phyloP scores from a whole-genome alignment of 441 rosid genomes.

The Flueggea neowawraea region DNA sequence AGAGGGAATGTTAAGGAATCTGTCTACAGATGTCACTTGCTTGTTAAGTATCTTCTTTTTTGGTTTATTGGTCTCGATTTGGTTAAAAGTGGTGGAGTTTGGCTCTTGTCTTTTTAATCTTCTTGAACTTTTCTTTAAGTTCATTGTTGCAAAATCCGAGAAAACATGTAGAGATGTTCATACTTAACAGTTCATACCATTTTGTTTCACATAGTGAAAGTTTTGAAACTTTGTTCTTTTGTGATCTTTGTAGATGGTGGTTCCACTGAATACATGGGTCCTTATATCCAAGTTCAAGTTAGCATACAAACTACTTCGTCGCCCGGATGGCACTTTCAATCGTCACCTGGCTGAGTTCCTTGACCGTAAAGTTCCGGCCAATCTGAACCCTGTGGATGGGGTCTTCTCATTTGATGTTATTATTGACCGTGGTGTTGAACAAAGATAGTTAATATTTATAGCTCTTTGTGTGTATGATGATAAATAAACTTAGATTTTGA shows the following conservation, averaged over 20 bases:
- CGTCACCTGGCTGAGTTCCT: constrained; percentile 91
- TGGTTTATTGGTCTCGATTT: too few relatives aligned
- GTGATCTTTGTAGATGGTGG: constrained; percentile 61
- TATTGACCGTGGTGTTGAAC: constrained; percentile 61
- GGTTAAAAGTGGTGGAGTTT: constrained; percentile 7
- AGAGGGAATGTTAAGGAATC: too few relatives aligned
- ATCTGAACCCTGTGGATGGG: constrained; percentile 70
- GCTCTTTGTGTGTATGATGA: too few relatives aligned
- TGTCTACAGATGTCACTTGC: too few relatives aligned
- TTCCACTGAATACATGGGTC: constrained; percentile 97
- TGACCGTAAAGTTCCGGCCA: constrained; percentile 85
- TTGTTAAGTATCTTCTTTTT: too few relatives aligned
- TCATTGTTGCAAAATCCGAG: too few relatives aligned
- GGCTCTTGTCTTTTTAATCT: constrained; percentile 3
- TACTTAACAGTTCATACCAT: not conserved
- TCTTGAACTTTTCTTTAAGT: constrained; percentile 1
- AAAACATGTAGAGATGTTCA: constrained; percentile 1
- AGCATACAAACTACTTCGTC: constrained; percentile 87
- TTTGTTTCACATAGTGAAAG: not conserved
- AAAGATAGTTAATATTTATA: too few relatives aligned
- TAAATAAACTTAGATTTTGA: too few relatives aligned
- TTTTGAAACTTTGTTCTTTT: constrained; percentile 5
- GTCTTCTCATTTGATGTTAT: constrained; percentile 93
- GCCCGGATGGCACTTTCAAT: constrained; percentile 90
- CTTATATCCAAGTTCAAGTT: constrained; percentile 95